These are phyloP conservation scores for Apophysomyces trapeziformis DNA, from an alignment of 371 early-diverging fungal genomes.

Conservation along the genomic window DNA sequence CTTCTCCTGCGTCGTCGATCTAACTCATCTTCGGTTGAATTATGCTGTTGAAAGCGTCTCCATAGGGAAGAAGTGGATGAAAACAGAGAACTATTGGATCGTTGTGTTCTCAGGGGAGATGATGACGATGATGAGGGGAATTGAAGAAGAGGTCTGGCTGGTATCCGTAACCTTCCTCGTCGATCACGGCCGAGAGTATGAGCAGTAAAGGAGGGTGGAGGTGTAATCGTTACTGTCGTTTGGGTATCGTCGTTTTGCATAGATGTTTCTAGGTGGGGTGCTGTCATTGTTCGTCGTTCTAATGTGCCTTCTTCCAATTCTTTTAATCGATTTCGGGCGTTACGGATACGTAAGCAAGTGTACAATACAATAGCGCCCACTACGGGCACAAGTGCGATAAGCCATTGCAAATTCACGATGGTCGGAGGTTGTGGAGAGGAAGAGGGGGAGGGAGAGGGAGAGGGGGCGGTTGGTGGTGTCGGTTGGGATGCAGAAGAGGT, in stretches of 20 bases:
- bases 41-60: slow-evolving; percentile 7
- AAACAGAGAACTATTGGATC: background rate
- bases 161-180: background rate
- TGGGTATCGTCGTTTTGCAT: background rate
- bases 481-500: background rate
- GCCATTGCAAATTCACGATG: slow-evolving; percentile 23
- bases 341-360: slow-evolving; percentile 15
- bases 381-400: slow-evolving; percentile 22
- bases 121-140: background rate
- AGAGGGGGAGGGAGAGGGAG: slow-evolving; percentile 2
- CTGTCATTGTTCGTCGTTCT: background rate
- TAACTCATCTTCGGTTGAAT: slow-evolving; percentile 7
- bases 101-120: background rate
- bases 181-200: slow-evolving; percentile 4
- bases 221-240: background rate
- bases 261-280: background rate
- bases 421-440: background rate
- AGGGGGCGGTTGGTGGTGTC: slow-evolving; percentile 10
- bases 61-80: slow-evolving; percentile 9
- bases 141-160: slow-evolving; percentile 3
- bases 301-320: background rate
- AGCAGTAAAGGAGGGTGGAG: slow-evolving; percentile 1
- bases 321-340: slow-evolving; percentile 10
- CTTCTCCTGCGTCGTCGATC: slow-evolving; percentile 7
- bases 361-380: slow-evolving; percentile 13